Evolutionary conservation across 768 basidiomycete species (phyloP).

Genomic region (Suillus weaverae): DNA sequence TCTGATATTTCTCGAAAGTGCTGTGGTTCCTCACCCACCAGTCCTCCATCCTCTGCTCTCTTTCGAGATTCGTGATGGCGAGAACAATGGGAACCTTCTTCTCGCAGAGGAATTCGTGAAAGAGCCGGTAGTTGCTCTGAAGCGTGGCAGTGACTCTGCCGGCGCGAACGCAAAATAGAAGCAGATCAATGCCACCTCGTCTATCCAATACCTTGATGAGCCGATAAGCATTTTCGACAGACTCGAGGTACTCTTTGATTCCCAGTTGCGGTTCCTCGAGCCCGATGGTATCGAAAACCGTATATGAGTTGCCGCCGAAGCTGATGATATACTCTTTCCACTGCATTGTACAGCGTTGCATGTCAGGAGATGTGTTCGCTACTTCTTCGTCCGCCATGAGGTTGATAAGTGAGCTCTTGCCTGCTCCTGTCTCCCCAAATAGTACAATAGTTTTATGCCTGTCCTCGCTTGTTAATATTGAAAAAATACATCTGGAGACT

Average conservation of each 20-base stretch:
- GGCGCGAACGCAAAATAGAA: conserved; percentile 43
- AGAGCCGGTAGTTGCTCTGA: conserved; percentile 40
- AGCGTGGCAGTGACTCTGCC: conserved; percentile 37
- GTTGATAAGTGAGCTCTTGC: conserved; percentile 47
- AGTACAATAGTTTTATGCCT: conserved; percentile 27
- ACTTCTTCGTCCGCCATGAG: conserved; percentile 34
- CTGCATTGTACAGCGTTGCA: conserved; percentile 38
- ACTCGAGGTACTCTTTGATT: conserved; percentile 27
- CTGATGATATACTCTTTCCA: conserved; percentile 23
- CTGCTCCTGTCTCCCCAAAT: conserved; percentile 34
- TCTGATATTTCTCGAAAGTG: conserved; percentile 25
- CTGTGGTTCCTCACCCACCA: conserved; percentile 18
- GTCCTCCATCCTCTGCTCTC: conserved; percentile 17
- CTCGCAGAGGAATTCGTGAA: conserved; percentile 40
- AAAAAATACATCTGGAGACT: not conserved
- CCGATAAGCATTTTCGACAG: conserved; percentile 28
- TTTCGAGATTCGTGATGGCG: conserved; percentile 33
- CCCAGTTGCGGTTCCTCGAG: conserved; percentile 34
- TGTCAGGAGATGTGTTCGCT: conserved; percentile 34
- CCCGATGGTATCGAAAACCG: conserved; percentile 36
- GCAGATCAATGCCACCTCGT: conserved; percentile 40
- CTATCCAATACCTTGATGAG: conserved; percentile 33
- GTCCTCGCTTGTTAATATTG: not conserved
- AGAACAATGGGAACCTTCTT: conserved; percentile 26
- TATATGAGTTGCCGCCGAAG: conserved; percentile 20